Conservation (phyloP, 768 basidiomycete genomes). For the Dentipellis sp. region DNA sequence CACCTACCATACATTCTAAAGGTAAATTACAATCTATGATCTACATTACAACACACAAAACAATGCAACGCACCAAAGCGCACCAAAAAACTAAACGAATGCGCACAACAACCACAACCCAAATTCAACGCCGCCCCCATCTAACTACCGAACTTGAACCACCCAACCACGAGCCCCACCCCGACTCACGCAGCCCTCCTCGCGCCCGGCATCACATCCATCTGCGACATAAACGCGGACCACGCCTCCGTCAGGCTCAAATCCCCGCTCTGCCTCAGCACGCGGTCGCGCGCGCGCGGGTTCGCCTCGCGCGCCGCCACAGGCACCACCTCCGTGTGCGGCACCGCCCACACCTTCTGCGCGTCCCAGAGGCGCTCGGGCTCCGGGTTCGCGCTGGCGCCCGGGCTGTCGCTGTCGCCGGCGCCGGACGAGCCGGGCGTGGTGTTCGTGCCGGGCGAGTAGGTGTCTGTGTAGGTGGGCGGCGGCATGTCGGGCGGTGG, state of each 20-base stretch:
- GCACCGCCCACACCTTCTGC: constrained; percentile 2
- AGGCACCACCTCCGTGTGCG: background rate
- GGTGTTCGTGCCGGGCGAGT: background rate
- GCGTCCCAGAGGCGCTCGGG: background rate
- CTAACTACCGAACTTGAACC: no score
- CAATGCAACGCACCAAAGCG: no score
- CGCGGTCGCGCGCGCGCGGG: constrained; percentile 1
- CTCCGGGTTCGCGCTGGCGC: background rate
- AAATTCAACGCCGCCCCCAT: no score
- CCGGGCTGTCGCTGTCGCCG: background rate
- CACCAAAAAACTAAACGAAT: no score
- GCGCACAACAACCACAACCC: no score
- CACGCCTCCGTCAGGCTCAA: constrained; percentile 11
- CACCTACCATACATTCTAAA: no score
- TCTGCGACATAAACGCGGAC: constrained; percentile 9
- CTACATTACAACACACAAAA: no score
- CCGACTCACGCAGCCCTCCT: background rate
- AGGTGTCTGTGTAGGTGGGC: background rate
- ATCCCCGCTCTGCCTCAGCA: constrained; percentile 9
- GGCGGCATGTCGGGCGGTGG: background rate
- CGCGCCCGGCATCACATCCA: constrained; percentile 1
- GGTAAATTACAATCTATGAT: no score
- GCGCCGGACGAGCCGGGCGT: background rate
- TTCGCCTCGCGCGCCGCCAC: background rate
- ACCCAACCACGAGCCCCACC: no score